These are phyloP conservation scores for Fusarium penzigii DNA, from an alignment of 2,329 filamentous ascomycete genomes.

Conservation along the genomic window DNA sequence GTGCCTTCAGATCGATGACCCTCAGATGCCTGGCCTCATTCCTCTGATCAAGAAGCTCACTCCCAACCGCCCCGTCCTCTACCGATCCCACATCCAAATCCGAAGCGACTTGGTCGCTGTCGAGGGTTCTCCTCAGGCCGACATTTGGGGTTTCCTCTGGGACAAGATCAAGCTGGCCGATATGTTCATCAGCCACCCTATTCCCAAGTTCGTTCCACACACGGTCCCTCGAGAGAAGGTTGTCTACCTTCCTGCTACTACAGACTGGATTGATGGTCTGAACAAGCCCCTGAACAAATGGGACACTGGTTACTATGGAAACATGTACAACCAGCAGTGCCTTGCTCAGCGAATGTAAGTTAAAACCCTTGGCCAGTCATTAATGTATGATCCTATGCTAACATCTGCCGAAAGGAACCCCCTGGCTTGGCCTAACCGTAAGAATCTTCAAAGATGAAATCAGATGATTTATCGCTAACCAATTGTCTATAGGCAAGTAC, in stretches of 20 bases:
- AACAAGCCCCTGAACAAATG: slow-evolving; percentile 74
- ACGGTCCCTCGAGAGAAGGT: slow-evolving; percentile 67
- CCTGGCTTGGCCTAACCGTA: slow-evolving; percentile 56
- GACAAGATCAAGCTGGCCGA: slow-evolving; percentile 69
- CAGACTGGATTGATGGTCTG: slow-evolving; percentile 80
- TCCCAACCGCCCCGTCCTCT: slow-evolving; percentile 74
- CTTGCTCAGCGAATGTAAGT: slow-evolving; percentile 55
- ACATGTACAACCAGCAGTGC: slow-evolving; percentile 69
- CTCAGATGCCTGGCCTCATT: slow-evolving; percentile 80
- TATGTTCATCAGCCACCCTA: slow-evolving; percentile 80
- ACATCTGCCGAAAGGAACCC: slow-evolving; percentile 37
- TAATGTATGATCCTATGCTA: slow-evolving; percentile 1
- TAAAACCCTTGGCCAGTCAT: too few relatives aligned
- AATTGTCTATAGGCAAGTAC: slow-evolving; percentile 56
- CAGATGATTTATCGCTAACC: background rate
- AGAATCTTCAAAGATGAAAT: slow-evolving; percentile 10
- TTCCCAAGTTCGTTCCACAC: slow-evolving; percentile 71
- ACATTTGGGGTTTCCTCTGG: slow-evolving; percentile 78
- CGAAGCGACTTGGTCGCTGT: slow-evolving; percentile 69
- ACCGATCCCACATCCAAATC: slow-evolving; percentile 82
- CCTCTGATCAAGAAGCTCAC: slow-evolving; percentile 71
- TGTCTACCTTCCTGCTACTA: slow-evolving; percentile 76
- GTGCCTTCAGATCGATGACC: slow-evolving; percentile 66
- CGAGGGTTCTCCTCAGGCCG: slow-evolving; percentile 65
- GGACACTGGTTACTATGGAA: slow-evolving; percentile 72